phyloP scores from a whole-genome alignment of 2,329 filamentous ascomycete species.

The Trichoderma atrobrunneum region DNA sequence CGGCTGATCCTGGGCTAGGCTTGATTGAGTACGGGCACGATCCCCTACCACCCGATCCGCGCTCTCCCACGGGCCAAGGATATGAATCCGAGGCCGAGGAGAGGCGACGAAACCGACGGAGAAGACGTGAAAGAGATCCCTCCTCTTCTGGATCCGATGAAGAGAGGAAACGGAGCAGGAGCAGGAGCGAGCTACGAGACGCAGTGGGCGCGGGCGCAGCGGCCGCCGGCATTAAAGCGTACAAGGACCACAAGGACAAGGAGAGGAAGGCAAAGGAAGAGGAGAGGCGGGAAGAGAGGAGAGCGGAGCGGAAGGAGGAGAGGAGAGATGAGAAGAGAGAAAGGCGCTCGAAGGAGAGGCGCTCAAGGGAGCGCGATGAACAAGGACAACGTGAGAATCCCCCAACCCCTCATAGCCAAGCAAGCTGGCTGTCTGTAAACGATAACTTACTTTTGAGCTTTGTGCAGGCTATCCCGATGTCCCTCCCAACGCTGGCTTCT shows the following conservation, averaged over 20 bases:
- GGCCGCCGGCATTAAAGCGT: constrained; percentile 62
- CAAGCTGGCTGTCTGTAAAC: not conserved
- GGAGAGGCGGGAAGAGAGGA: constrained; percentile 30
- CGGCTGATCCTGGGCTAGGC: constrained; percentile 65
- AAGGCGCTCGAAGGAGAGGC: constrained; percentile 31
- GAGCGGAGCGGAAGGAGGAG: constrained; percentile 25
- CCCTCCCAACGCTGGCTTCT: constrained; percentile 32
- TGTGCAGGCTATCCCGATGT: not conserved
- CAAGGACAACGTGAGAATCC: constrained; percentile 28
- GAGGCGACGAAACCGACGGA: constrained; percentile 38
- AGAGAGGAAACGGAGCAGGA: constrained; percentile 46
- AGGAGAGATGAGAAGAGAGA: constrained; percentile 32
- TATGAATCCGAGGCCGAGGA: constrained; percentile 52
- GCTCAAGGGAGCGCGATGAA: constrained; percentile 31
- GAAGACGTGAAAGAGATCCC: constrained; percentile 37
- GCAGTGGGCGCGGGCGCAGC: constrained; percentile 59
- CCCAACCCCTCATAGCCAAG: not conserved
- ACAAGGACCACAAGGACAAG: constrained; percentile 48
- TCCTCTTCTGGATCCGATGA: constrained; percentile 34
- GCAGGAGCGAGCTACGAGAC: constrained; percentile 51
- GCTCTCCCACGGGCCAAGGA: constrained; percentile 34
- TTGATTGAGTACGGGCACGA: constrained; percentile 65
- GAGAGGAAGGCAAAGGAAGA: constrained; percentile 39
- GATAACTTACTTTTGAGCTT: constrained; percentile 17
- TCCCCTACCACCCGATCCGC: constrained; percentile 48